Conservation (phyloP, 1,139 yeast genomes). For the Arxiozyma bovina region DNA sequence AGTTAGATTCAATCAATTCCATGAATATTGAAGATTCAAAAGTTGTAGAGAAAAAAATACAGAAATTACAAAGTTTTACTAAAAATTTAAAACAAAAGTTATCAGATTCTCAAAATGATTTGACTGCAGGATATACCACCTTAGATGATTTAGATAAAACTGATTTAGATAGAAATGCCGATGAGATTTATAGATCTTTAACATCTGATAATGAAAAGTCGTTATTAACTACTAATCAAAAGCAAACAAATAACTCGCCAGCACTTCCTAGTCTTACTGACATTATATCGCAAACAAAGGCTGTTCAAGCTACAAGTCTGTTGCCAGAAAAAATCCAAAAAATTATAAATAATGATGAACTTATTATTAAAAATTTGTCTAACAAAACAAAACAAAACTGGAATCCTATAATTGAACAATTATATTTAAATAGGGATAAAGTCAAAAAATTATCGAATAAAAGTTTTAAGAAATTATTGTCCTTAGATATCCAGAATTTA, state of each 20-base stretch:
- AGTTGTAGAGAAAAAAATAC: conserved; percentile 33
- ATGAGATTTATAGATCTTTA: conserved; percentile 24
- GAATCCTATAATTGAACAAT: conserved; percentile 43
- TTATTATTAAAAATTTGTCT: conserved; percentile 39
- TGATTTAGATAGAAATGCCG: conserved; percentile 24
- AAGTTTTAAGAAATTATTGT: conserved; percentile 39
- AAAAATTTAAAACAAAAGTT: conserved; percentile 28
- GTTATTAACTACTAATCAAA: neutral
- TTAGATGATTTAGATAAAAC: neutral
- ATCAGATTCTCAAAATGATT: neutral
- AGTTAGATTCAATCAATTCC: conserved; percentile 12
- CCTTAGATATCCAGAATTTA: conserved; percentile 37
- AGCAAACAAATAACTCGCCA: neutral
- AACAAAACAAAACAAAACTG: conserved; percentile 45
- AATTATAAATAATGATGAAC: conserved; percentile 37
- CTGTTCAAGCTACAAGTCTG: conserved; percentile 12
- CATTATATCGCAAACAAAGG: neutral
- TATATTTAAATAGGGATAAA: conserved; percentile 36
- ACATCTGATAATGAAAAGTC: neutral
- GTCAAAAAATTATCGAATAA: conserved; percentile 33
- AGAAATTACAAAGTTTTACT: conserved; percentile 37
- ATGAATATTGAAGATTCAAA: conserved; percentile 14
- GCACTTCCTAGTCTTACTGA: neutral
- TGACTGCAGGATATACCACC: neutral
- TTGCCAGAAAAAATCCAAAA: conserved; percentile 40